A percentile compares a stretch with the other conserved stretches of the same genome.
These are phyloP conservation scores for Lanmaoa pseudosensibilis DNA, from an alignment of 768 basidiomycete genomes.

Conservation along the genomic window DNA sequence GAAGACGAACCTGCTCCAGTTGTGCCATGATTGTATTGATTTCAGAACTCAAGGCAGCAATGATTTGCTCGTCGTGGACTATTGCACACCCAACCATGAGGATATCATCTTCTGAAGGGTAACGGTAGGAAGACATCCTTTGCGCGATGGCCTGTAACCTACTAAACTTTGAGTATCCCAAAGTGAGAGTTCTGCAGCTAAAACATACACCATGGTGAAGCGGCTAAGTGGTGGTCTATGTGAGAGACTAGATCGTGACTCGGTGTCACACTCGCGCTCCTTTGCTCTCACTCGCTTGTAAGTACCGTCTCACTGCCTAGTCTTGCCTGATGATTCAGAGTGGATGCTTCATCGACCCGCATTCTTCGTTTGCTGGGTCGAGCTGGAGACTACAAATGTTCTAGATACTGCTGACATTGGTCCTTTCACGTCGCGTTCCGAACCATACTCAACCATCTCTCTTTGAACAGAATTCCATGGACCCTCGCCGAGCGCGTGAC, in stretches of 20 bases:
- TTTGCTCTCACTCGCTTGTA: constrained; percentile 14
- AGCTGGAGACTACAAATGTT: constrained; percentile 77
- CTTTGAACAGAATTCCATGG: constrained; percentile 47
- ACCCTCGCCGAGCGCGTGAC: constrained; percentile 78
- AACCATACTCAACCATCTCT: constrained; percentile 15
- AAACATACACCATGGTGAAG: constrained; percentile 10
- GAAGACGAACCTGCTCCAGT: constrained; percentile 43
- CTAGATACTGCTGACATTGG: constrained; percentile 89
- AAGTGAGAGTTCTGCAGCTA: not conserved
- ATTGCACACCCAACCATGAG: constrained; percentile 22
- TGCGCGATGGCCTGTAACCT: constrained; percentile 14
- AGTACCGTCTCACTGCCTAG: constrained; percentile 13
- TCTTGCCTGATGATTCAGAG: constrained; percentile 80
- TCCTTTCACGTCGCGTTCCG: constrained; percentile 16
- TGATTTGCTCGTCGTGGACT: constrained; percentile 40
- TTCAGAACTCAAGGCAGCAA: constrained; percentile 42
- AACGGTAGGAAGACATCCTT: constrained; percentile 17
- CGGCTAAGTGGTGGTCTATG: not conserved
- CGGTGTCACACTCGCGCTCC: constrained; percentile 8
- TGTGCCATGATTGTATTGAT: constrained; percentile 42
- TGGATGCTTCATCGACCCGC: constrained; percentile 83
- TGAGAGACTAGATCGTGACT: constrained; percentile 13
- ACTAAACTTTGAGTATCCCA: not conserved
- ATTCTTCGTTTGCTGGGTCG: constrained; percentile 51
- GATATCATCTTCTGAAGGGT: constrained; percentile 24